Conservation (phyloP, 179 eudicot genomes). For the Actinidia polygama region DNA sequence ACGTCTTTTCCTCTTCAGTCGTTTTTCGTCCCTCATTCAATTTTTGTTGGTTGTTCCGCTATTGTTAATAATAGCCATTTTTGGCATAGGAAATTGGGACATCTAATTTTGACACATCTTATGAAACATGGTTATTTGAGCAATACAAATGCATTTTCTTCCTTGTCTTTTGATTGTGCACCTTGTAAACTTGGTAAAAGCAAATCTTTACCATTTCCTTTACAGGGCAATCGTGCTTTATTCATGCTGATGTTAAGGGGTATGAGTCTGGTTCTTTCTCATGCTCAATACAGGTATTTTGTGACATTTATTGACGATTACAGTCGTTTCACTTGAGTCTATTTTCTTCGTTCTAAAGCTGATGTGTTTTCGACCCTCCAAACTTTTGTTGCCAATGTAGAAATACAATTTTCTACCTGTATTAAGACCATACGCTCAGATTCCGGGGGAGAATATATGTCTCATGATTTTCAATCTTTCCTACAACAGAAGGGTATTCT, state of each 20-base stretch:
- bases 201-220: constrained; percentile 15
- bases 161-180: neutral
- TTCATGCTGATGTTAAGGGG: constrained; percentile 17
- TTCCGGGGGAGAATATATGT: constrained; percentile 22
- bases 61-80: neutral
- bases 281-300: neutral
- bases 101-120: constrained; percentile 12
- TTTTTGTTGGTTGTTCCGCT: neutral
- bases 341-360: constrained; percentile 19
- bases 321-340: constrained; percentile 19
- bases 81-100: constrained; percentile 7
- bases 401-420: constrained; percentile 7
- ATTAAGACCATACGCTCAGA: constrained; percentile 18
- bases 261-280: neutral
- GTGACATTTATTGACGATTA: constrained; percentile 14
- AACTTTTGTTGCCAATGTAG: neutral
- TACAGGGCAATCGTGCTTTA: neutral
- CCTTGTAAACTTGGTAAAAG: constrained; percentile 10
- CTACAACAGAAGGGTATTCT: constrained; percentile 1
- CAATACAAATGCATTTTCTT: neutral
- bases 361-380: constrained; percentile 15
- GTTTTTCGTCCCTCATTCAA: neutral
- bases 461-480: neutral
- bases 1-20: constrained; percentile 1
- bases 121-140: constrained; percentile 11